phyloP scores from a whole-genome alignment of 352 stramenopile species.

The Achlya hypogyna region DNA sequence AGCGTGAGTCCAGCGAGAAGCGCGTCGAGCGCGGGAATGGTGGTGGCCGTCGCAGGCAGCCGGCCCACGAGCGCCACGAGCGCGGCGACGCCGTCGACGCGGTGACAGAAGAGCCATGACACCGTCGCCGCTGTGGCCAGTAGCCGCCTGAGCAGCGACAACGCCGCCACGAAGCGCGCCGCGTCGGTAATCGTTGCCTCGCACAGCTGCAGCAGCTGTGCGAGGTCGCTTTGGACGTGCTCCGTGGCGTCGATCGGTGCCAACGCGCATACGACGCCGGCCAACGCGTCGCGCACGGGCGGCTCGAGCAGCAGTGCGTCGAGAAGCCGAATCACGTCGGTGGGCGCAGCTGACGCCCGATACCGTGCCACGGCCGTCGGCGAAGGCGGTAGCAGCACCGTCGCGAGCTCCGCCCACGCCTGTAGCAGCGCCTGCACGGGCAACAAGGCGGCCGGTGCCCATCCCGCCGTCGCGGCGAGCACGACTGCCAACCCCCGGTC shows the following conservation, averaged over 20 bases:
- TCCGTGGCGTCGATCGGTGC: too few relatives aligned
- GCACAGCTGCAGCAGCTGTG: too few relatives aligned
- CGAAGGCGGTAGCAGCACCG: background rate
- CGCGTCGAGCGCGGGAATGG: too few relatives aligned
- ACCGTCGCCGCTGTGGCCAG: background rate
- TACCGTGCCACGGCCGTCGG: conserved; percentile 22
- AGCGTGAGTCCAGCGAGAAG: background rate
- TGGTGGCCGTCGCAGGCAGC: too few relatives aligned
- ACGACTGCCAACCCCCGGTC: conserved; percentile 50
- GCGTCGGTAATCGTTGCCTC: too few relatives aligned
- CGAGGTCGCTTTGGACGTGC: too few relatives aligned
- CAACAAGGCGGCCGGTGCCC: background rate
- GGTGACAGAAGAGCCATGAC: background rate
- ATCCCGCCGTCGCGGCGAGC: conserved; percentile 36
- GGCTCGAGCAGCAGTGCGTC: too few relatives aligned
- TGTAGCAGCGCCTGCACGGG: background rate
- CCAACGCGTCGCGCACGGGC: too few relatives aligned
- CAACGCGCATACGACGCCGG: too few relatives aligned
- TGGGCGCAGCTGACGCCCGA: conserved; percentile 19
- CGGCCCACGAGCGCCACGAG: background rate
- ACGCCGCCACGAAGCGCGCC: background rate
- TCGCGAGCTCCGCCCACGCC: background rate
- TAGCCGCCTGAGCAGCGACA: background rate
- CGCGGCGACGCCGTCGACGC: background rate
- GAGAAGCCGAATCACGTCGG: conserved; percentile 32